These are phyloP conservation scores for Delphinella strobiligena DNA, from an alignment of 2,329 filamentous ascomycete species.

Conservation along the genomic window DNA sequence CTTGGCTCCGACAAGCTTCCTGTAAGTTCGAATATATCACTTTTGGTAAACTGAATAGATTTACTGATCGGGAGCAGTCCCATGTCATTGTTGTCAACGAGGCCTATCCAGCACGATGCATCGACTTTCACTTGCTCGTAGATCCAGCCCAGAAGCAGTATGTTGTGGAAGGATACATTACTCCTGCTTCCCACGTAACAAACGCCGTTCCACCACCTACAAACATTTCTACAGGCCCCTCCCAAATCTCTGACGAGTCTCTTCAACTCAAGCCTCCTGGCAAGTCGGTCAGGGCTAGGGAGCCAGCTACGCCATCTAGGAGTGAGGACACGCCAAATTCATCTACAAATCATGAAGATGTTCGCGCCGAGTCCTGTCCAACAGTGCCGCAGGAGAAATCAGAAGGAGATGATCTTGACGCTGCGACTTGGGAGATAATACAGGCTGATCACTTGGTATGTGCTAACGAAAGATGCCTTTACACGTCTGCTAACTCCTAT, in stretches of 20 bases:
- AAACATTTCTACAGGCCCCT: conserved; percentile 7
- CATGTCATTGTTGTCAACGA: conserved; percentile 40
- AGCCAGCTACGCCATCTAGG: conserved; percentile 26
- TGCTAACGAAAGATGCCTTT: neutral
- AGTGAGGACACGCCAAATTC: conserved; percentile 20
- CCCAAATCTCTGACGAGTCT: conserved; percentile 22
- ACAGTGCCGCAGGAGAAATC: neutral
- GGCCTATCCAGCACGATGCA: conserved; percentile 32
- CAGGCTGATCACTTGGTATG: conserved; percentile 8
- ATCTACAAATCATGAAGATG: neutral
- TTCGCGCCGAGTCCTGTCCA: neutral
- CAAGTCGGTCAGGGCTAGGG: conserved; percentile 26
- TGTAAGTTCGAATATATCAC: conserved; percentile 21
- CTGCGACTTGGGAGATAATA: conserved; percentile 16
- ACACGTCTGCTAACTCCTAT: neutral
- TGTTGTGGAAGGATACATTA: conserved; percentile 36
- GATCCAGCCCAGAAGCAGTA: conserved; percentile 51
- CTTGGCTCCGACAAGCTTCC: conserved; percentile 39
- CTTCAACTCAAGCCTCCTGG: conserved; percentile 39
- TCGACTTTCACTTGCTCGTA: conserved; percentile 25
- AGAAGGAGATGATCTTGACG: conserved; percentile 9
- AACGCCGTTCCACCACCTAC: neutral
- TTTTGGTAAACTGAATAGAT: conserved; percentile 2
- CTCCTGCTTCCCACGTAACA: neutral
- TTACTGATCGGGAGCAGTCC: conserved; percentile 16